Base-by-base conservation (phyloP, 2,329 filamentous ascomycete species). In the Hymenoscyphus salicellus region DNA sequence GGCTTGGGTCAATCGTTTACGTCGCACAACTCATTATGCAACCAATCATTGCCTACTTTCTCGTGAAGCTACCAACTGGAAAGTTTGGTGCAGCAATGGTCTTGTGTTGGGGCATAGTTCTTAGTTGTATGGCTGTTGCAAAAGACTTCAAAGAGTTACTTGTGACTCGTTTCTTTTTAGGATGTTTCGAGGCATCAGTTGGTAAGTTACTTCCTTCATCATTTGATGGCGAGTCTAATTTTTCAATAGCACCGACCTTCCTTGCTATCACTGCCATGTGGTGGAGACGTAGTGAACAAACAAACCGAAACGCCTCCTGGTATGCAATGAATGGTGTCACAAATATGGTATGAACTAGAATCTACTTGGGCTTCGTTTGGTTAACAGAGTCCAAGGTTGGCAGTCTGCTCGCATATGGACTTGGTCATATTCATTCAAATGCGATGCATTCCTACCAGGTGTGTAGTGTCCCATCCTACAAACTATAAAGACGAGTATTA, bases 1-100 rank as follows among this genome's bases (percentile, higher is more conserved):
- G 85, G 85, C 81, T 88, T 0, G 83, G 84, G 0, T 86, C 84
- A 1, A 82, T 88, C 60, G 77, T 88, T 16, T 88, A 84, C 70
- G 76, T 86, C n/a, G 84, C 84, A 0, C 84, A 86, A 71, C 79
- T 87, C 8, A 76, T 85, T 14, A 82, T 85, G 77, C 84, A 87
- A 69, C 83, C 84, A 1, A 75, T 84, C 0, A 79, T 84, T 4
- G 83, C 84, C 0, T 79, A 79, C 63, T 70, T 84, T 4, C 77
- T 85, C 0, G 82, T 85, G 32, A 82, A 83, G 68, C 69, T 84
- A 0, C 84, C 83, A 0, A 82, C 81, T 0, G 84, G 84, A 17
- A 85, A 85, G 69, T 80, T 86, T 46, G 79, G 83, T 23, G 80
- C 78, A 1, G 72, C 73, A 0, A 82, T 85, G 68, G 80, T 86